Conservation (phyloP, 352 stramenopile species). For the Aphanomyces astaci region DNA sequence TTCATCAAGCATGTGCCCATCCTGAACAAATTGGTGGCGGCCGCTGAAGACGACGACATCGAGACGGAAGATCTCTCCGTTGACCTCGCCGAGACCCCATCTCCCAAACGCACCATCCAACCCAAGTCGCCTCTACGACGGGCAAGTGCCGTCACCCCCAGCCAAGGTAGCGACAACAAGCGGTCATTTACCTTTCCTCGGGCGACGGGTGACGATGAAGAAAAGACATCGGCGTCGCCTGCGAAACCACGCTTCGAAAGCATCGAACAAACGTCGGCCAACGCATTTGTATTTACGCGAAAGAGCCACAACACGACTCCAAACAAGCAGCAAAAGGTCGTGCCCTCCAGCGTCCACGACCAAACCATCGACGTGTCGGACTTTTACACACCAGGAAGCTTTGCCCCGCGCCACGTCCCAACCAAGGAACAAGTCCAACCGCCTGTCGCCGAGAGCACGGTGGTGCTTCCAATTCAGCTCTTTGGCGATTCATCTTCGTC, state of each 20-base stretch:
- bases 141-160: not conserved
- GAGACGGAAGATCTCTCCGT: not conserved
- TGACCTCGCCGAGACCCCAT: not conserved
- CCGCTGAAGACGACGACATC: not conserved
- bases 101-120: not conserved
- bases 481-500: conserved; percentile 17
- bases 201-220: not conserved
- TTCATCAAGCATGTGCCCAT: conserved; percentile 5
- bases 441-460: not conserved
- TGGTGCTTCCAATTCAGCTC: conserved; percentile 6
- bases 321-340: conserved; percentile 15
- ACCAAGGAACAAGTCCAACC: not conserved
- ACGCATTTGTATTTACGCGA: conserved; percentile 18
- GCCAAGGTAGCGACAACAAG: not conserved
- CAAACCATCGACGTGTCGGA: conserved; percentile 10
- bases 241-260: not conserved
- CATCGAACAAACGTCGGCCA: not conserved
- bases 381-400: conserved; percentile 12
- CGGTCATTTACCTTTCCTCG: not conserved
- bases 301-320: conserved; percentile 8
- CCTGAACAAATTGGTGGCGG: not conserved
- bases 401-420: not conserved
- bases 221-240: not conserved
- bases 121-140: not conserved
- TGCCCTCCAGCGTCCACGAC: conserved; percentile 18